Base-by-base conservation (phyloP, 768 basidiomycete species). In the Rhodotorula graminis region DNA sequence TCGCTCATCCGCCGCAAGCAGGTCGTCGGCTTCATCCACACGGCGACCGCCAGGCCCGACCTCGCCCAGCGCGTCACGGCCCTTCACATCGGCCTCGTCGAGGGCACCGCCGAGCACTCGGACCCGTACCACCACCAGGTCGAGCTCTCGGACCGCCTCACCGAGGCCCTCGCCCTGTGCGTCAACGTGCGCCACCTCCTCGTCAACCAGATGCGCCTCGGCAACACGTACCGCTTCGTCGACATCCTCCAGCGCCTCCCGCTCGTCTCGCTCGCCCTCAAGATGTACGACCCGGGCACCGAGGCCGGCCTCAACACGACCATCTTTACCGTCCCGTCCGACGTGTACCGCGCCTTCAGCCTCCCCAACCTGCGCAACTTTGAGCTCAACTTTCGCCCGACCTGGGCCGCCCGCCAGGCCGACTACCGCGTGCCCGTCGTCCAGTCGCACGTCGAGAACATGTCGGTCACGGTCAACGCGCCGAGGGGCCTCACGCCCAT, bases 381-480 rank as follows among this genome's bases (percentile, higher is more conserved):
- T 25, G 62, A 64, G 62, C 33, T 64, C 27, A 55, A 55, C 40
- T 40, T 37, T 4, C 63, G 40, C 8, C 63, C 63, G 19, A 53
- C 12, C 8, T 64, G 53, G 53, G 0, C 10, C n/a, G 0, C 10
- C n/a, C 8, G 9, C 14, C 0, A 19, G 27, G 10, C 40, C 16
- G 3, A 37, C 37, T 52, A 16, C 42, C n/a, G 5, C 40, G 8
- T 37, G 7, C 53, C 63, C 14, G 9, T 1, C 23, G 4, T 4
- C n/a, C 2, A n/a, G 33, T 52, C 49, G 0, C 1, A 2, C 12
- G 50, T 23, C 33, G 23, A 33, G 15, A 40, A 16, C 31, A 25
- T 64, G 33, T 53, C 50, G 6, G 15, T 64, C 52, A 56, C 63
- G 40, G 63, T 64, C 63, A 64, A 64, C 40, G 27, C 40, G 10